Evolutionary conservation across 805 yeast species (phyloP).

Genomic region (Wickerhamiella occidentalis): DNA sequence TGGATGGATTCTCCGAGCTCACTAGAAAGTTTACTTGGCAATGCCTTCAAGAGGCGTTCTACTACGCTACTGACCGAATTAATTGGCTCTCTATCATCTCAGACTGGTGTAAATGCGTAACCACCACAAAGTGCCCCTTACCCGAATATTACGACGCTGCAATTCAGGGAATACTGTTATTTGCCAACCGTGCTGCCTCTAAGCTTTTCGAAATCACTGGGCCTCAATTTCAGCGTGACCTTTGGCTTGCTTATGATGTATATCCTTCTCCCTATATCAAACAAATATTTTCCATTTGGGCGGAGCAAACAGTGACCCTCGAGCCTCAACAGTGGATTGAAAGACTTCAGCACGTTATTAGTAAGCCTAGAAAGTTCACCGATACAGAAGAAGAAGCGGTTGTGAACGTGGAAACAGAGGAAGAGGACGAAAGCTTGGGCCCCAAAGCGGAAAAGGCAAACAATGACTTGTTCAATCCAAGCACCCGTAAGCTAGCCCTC

Average conservation of each 20-base stretch:
- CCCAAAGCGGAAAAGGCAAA: slow-evolving; percentile 18
- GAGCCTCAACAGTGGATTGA: slow-evolving; percentile 44
- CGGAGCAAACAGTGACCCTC: slow-evolving; percentile 37
- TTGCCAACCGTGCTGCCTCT: slow-evolving; percentile 43
- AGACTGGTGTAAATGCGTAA: slow-evolving; percentile 16
- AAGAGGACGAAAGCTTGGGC: slow-evolving; percentile 28
- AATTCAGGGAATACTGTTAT: slow-evolving; percentile 45
- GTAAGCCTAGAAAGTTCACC: slow-evolving; percentile 17
- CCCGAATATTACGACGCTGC: slow-evolving; percentile 28
- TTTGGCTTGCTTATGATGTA: slow-evolving; percentile 49
- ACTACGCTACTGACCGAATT: slow-evolving; percentile 18
- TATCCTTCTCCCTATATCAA: slow-evolving; percentile 37
- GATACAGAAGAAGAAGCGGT: background rate
- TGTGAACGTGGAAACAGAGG: slow-evolving; percentile 34
- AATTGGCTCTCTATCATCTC: slow-evolving; percentile 16
- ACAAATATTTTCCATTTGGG: slow-evolving; percentile 46
- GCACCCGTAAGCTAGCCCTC: slow-evolving; percentile 32
- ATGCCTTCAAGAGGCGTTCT: slow-evolving; percentile 19
- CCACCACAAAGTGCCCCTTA: background rate
- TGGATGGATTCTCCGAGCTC: slow-evolving; percentile 26
- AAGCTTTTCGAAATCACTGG: slow-evolving; percentile 32
- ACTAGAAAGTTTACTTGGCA: slow-evolving; percentile 22
- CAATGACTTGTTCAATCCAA: slow-evolving; percentile 34
- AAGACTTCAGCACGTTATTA: slow-evolving; percentile 36
- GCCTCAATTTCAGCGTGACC: slow-evolving; percentile 36